Conservation (phyloP, 805 yeast genomes). For the Teunomyces gatunensis region DNA sequence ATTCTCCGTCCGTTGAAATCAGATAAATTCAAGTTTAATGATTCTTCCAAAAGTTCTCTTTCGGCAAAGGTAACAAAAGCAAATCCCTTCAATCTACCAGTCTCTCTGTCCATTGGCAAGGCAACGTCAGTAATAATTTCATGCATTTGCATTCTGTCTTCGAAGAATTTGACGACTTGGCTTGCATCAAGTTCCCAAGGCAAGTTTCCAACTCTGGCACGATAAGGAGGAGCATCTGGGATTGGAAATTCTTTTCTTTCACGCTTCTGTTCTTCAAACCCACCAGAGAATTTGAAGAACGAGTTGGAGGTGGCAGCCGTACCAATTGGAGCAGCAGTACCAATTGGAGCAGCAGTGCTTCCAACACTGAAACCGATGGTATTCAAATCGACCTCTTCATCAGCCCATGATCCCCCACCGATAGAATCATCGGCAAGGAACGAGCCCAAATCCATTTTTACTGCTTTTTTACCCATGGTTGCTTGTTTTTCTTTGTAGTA, state of each 20-base stretch:
- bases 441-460: constrained; percentile 83
- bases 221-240: constrained; percentile 89
- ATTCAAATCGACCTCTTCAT: constrained; percentile 70
- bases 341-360: constrained; percentile 19
- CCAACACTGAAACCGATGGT: constrained; percentile 54
- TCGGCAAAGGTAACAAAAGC: constrained; percentile 52
- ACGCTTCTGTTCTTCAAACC: constrained; percentile 33
- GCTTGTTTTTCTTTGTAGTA: neutral
- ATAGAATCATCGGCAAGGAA: constrained; percentile 75
- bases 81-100: constrained; percentile 61
- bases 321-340: constrained; percentile 10
- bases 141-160: constrained; percentile 50
- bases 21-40: constrained; percentile 44
- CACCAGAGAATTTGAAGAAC: constrained; percentile 5
- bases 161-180: constrained; percentile 58
- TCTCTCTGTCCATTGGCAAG: constrained; percentile 65
- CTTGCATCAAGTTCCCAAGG: constrained; percentile 79
- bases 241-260: constrained; percentile 74
- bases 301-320: constrained; percentile 7
- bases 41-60: constrained; percentile 49
- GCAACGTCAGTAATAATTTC: constrained; percentile 59
- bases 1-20: constrained; percentile 49
- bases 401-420: constrained; percentile 83
- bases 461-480: constrained; percentile 45
- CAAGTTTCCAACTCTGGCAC: constrained; percentile 84